Percentiles rank a stretch among this genome's conserved stretches.
Conservation (phyloP, 495 filamentous ascomycete genomes). For the Glarea lozoyensis region DNA sequence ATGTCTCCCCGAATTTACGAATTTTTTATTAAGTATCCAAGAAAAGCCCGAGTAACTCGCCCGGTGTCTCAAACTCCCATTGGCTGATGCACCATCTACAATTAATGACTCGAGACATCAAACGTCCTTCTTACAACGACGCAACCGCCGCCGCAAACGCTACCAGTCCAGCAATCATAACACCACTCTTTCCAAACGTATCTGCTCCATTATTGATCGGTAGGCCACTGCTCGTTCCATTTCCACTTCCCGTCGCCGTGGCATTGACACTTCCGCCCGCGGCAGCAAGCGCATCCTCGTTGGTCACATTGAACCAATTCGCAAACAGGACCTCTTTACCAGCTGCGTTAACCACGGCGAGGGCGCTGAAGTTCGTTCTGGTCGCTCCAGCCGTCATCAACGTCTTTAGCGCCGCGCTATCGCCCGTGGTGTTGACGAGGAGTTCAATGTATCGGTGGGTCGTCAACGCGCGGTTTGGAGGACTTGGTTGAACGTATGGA, state of each 20-base stretch:
- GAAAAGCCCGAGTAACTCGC: too few species aligned
- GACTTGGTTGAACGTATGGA: conserved; percentile 8
- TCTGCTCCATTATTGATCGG: neutral
- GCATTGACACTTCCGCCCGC: too few species aligned
- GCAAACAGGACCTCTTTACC: conserved; percentile 7
- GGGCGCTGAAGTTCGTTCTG: conserved; percentile 10
- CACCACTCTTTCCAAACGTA: neutral
- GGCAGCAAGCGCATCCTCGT: too few species aligned
- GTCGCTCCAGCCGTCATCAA: neutral
- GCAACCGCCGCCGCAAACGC: conserved; percentile 10
- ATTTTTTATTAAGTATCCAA: too few species aligned
- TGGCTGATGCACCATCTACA: too few species aligned
- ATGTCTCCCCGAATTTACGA: too few species aligned
- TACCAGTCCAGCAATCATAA: conserved; percentile 12
- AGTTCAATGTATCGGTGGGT: conserved; percentile 16
- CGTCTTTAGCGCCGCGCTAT: neutral
- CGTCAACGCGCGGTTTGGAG: conserved; percentile 6
- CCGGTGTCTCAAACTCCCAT: too few species aligned
- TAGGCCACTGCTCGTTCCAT: neutral
- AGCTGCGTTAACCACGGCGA: conserved; percentile 1
- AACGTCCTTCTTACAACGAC: conserved; percentile 6
- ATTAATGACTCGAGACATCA: too few species aligned
- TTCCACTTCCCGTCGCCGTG: neutral
- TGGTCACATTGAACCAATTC: conserved; percentile 18
- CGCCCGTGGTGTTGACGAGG: conserved; percentile 15